A percentile compares a stretch with the other conserved stretches of the same genome.
These are phyloP conservation scores for Suhomyces emberorum DNA, from an alignment of 805 yeast genomes.

Conservation along the genomic window DNA sequence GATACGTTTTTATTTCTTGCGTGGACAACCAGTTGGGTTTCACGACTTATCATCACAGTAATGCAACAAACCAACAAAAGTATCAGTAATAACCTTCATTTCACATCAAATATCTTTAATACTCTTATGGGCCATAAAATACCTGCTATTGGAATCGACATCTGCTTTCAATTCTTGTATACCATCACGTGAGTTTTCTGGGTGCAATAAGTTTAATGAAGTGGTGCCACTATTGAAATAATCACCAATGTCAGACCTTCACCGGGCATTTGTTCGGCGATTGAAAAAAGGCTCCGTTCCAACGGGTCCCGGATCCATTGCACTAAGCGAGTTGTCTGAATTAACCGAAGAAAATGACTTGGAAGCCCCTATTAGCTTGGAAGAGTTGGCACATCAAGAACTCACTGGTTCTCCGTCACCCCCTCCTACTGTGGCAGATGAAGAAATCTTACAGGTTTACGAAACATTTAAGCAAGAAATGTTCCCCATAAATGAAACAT, in stretches of 20 bases:
- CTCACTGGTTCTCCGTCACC: neutral
- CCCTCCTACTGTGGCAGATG: neutral
- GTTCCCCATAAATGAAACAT: slow-evolving; percentile 19
- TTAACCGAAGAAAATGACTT: neutral
- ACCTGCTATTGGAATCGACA: too few species aligned
- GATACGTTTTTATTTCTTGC: too few species aligned
- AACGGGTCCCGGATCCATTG: neutral
- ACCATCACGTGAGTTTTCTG: too few species aligned
- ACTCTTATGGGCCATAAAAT: too few species aligned
- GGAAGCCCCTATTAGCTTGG: neutral
- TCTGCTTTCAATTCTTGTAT: too few species aligned
- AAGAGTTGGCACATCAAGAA: neutral
- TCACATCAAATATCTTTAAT: too few species aligned
- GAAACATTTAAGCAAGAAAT: slow-evolving; percentile 9
- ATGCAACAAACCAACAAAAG: too few species aligned
- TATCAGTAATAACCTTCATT: too few species aligned
- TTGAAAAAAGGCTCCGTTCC: slow-evolving; percentile 1
- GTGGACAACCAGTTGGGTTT: too few species aligned
- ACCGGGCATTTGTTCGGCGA: slow-evolving; percentile 8
- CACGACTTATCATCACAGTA: too few species aligned
- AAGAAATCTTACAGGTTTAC: neutral
- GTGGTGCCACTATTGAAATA: neutral
- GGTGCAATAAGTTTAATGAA: too few species aligned
- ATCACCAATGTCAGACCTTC: slow-evolving; percentile 17
- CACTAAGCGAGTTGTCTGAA: slow-evolving; percentile 1